Evolutionary conservation across 805 yeast species (phyloP).

Genomic region (Cyberlindnera lachancei): DNA sequence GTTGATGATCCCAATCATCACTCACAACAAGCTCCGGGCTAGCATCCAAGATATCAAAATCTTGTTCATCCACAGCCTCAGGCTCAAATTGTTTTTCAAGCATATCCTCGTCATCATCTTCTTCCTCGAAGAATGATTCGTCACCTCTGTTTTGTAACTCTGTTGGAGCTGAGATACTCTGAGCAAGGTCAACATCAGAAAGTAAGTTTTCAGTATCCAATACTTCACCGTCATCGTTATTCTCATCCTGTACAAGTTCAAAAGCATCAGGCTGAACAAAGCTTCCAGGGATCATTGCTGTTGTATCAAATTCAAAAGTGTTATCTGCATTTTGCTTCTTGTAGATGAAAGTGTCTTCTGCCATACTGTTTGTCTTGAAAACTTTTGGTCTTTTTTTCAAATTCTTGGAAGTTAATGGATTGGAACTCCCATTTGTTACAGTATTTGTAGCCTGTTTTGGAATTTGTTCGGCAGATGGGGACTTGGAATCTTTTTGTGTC

Average conservation of each 20-base stretch:
- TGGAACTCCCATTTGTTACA: too few relatives aligned
- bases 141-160: constrained; percentile 8
- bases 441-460: neutral
- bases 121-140: constrained; percentile 16
- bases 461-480: constrained; percentile 4
- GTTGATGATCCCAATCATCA: constrained; percentile 58
- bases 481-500: constrained; percentile 15
- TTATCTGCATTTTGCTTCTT: constrained; percentile 24
- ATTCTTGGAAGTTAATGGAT: constrained; percentile 1
- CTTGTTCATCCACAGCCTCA: constrained; percentile 37
- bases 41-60: constrained; percentile 36
- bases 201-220: constrained; percentile 7
- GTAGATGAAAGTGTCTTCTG: constrained; percentile 24
- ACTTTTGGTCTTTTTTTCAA: constrained; percentile 3
- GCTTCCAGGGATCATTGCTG: constrained; percentile 22
- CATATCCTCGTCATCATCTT: constrained; percentile 25
- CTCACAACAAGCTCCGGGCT: constrained; percentile 42
- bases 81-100: constrained; percentile 70
- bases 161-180: constrained; percentile 6
- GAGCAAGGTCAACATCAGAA: constrained; percentile 10
- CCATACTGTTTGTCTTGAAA: constrained; percentile 10
- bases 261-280: constrained; percentile 15
- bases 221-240: constrained; percentile 3
- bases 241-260: constrained; percentile 4
- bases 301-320: constrained; percentile 15